These are phyloP conservation scores for Combretum micranthum DNA, from an alignment of 345 rosid genomes.

Conservation along the genomic window DNA sequence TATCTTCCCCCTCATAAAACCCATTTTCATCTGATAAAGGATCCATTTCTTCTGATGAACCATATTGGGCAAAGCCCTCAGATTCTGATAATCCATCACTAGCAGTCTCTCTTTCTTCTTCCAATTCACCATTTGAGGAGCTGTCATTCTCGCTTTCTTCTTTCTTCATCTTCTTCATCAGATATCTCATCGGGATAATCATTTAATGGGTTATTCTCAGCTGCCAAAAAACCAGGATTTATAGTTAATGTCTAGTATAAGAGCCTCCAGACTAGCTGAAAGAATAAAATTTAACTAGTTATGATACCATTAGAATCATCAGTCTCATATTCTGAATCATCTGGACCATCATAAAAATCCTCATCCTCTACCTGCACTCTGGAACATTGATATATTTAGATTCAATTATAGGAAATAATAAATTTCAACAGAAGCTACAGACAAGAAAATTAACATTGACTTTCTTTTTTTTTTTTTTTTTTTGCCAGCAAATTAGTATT, in stretches of 20 bases:
- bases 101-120: constrained; percentile 13
- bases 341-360: constrained; percentile 60
- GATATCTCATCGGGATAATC: constrained; percentile 74
- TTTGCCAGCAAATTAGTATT: too few relatives aligned
- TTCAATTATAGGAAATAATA: constrained; percentile 1
- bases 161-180: constrained; percentile 41
- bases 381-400: constrained; percentile 12
- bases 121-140: constrained; percentile 6
- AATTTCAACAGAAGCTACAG: neutral
- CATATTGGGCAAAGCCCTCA: constrained; percentile 11
- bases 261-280: neutral
- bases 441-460: too few relatives aligned
- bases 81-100: constrained; percentile 21
- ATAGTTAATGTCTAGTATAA: constrained; percentile 1
- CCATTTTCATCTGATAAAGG: constrained; percentile 19
- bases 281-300: neutral
- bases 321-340: constrained; percentile 68
- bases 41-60: constrained; percentile 12
- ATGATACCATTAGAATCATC: constrained; percentile 86
- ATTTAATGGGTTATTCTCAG: constrained; percentile 66
- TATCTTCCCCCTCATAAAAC: constrained; percentile 8
- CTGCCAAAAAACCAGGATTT: constrained; percentile 24
- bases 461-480: too few relatives aligned
- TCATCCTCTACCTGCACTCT: constrained; percentile 83
- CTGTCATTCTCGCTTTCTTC: constrained; percentile 24